Percentiles rank a stretch among this genome's conserved stretches.
Conservation (phyloP, 495 filamentous ascomycete genomes). For the Lasiosphaeria miniovina region DNA sequence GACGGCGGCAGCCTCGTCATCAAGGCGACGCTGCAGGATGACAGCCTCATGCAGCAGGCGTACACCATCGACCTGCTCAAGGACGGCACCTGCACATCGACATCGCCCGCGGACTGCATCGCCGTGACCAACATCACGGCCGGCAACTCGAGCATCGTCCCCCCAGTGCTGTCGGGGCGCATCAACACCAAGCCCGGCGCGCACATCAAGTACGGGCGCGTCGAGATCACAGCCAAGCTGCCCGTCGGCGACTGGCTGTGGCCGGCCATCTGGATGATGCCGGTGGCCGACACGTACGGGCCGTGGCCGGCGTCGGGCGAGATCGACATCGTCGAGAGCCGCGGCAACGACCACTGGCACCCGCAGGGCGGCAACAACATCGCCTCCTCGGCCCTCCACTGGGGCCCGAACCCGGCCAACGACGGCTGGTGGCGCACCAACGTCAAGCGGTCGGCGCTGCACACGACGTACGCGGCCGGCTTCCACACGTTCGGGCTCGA, state of each 20-base stretch:
- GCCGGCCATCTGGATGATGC: constrained; percentile 93
- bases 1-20: constrained; percentile 67
- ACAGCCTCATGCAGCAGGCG: constrained; percentile 58
- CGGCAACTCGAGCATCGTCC: constrained; percentile 71
- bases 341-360: constrained; percentile 77
- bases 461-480: constrained; percentile 65
- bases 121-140: constrained; percentile 59
- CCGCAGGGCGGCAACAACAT: constrained; percentile 77
- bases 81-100: constrained; percentile 64
- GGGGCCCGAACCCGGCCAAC: constrained; percentile 61
- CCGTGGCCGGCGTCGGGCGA: constrained; percentile 79
- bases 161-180: constrained; percentile 74
- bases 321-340: constrained; percentile 76
- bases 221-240: constrained; percentile 74
- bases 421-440: constrained; percentile 78
- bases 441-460: constrained; percentile 69
- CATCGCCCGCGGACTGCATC: constrained; percentile 53
- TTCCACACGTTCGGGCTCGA: constrained; percentile 78
- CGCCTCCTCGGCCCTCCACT: constrained; percentile 75
- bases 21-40: constrained; percentile 72
- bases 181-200: constrained; percentile 69
- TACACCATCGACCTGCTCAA: constrained; percentile 62
- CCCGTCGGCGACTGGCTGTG: constrained; percentile 82
- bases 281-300: constrained; percentile 67
- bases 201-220: constrained; percentile 73